A percentile compares a stretch with the other conserved stretches of the same genome.
These are phyloP conservation scores for Singerocomus rubriflavus DNA, from an alignment of 1,284 basidiomycete genomes.

Conservation along the genomic window DNA sequence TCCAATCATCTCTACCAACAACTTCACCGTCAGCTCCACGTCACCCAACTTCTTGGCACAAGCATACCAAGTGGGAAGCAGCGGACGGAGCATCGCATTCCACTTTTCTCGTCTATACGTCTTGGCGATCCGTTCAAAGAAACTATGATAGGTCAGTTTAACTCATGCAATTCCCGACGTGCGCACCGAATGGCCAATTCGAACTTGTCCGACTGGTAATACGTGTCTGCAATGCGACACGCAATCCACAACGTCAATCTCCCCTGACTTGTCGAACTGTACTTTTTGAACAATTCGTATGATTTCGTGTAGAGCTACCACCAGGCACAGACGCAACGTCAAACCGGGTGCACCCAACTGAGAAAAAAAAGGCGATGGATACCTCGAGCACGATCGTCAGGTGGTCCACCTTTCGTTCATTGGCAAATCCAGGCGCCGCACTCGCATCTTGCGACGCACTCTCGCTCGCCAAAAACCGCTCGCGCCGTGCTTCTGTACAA, in stretches of 20 bases:
- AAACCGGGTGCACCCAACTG: too few relatives aligned
- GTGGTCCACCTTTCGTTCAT: slow-evolving; percentile 91
- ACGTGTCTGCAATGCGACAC: slow-evolving; percentile 81
- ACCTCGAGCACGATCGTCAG: slow-evolving; percentile 79
- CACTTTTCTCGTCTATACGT: slow-evolving; percentile 83
- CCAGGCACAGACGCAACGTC: neutral
- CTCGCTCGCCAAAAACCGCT: slow-evolving; percentile 63
- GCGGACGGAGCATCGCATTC: slow-evolving; percentile 65
- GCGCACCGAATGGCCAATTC: slow-evolving; percentile 77
- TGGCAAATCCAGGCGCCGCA: slow-evolving; percentile 62
- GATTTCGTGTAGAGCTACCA: slow-evolving; percentile 85
- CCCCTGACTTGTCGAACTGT: slow-evolving; percentile 53
- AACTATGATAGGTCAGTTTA: slow-evolving; percentile 45
- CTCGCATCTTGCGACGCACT: slow-evolving; percentile 24
- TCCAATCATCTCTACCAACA: slow-evolving; percentile 79
- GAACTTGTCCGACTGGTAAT: slow-evolving; percentile 72
- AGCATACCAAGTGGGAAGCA: slow-evolving; percentile 75
- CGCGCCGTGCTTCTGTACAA: slow-evolving; percentile 74
- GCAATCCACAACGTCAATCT: slow-evolving; percentile 84
- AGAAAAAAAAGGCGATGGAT: neutral
- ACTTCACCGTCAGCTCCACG: slow-evolving; percentile 66
- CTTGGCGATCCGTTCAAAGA: slow-evolving; percentile 84
- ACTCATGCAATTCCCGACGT: neutral
- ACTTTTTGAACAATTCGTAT: slow-evolving; percentile 85
- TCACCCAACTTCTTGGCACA: slow-evolving; percentile 76